These are phyloP conservation scores for Podochytrium sp. DNA, from an alignment of 192 early-diverging fungal species.

Conservation along the genomic window DNA sequence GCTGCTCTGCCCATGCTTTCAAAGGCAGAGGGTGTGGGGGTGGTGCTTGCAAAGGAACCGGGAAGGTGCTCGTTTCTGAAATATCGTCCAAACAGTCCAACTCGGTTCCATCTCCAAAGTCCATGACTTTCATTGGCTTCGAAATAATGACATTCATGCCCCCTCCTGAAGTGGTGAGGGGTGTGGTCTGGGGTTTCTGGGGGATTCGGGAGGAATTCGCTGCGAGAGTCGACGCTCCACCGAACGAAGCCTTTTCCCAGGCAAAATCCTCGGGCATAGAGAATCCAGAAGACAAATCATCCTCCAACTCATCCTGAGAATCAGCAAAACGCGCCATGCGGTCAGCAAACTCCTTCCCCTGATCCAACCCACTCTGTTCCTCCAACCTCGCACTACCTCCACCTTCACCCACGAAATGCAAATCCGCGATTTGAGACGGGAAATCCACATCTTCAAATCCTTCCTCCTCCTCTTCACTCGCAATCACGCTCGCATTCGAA, in stretches of 20 bases:
- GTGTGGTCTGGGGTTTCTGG: not conserved
- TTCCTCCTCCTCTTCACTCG: slow-evolving; percentile 52
- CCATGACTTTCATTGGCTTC: slow-evolving; percentile 20
- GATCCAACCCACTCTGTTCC: no score
- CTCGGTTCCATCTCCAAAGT: slow-evolving; percentile 46
- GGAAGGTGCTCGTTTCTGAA: slow-evolving; percentile 12
- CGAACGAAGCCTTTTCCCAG: not conserved
- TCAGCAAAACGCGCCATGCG: not conserved
- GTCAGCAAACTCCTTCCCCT: not conserved
- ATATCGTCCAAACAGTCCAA: slow-evolving; percentile 44
- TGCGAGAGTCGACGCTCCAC: not conserved
- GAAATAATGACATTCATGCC: slow-evolving; percentile 13
- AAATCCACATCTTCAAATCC: slow-evolving; percentile 50
- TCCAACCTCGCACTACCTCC: not conserved
- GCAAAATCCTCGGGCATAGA: slow-evolving; percentile 23
- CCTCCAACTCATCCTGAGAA: not conserved
- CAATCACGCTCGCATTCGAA: slow-evolving; percentile 43
- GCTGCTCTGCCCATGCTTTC: slow-evolving; percentile 14
- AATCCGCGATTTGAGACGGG: slow-evolving; percentile 16
- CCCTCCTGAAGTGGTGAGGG: not conserved
- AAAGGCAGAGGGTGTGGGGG: not conserved
- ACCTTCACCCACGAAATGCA: not conserved
- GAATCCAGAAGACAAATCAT: not conserved
- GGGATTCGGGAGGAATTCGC: not conserved
- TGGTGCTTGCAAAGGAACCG: not conserved